phyloP scores from a whole-genome alignment of 2,329 filamentous ascomycete genomes.

The Trichophaea hybrida region DNA sequence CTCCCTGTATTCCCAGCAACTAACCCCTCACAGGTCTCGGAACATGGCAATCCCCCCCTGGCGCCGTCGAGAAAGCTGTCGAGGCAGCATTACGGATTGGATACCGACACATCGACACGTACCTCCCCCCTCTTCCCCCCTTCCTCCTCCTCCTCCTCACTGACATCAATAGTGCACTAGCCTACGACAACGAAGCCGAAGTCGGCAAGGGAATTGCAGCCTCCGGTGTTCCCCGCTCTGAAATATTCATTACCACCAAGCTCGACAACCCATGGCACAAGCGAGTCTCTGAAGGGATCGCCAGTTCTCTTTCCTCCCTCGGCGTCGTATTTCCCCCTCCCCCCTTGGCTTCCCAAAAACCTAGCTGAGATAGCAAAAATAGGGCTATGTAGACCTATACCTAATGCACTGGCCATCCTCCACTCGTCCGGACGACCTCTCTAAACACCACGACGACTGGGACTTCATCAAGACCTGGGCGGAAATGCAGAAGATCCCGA shows the following conservation, averaged over 20 bases:
- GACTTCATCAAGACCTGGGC: conserved; percentile 67
- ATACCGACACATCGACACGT: conserved; percentile 62
- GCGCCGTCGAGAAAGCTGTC: conserved; percentile 56
- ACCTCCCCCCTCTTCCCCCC: conserved; percentile 10
- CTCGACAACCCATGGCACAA: conserved; percentile 47
- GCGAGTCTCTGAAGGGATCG: conserved; percentile 39
- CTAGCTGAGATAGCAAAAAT: neutral
- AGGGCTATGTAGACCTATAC: conserved; percentile 54
- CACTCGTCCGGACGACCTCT: conserved; percentile 45
- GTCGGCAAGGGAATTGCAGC: conserved; percentile 51
- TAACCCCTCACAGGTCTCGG: conserved; percentile 40
- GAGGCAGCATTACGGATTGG: conserved; percentile 51
- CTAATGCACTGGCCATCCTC: conserved; percentile 60
- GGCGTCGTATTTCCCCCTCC: conserved; percentile 31
- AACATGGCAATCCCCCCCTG: conserved; percentile 62
- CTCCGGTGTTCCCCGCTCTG: conserved; percentile 47
- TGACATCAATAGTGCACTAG: conserved; percentile 40
- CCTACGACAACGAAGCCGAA: conserved; percentile 62
- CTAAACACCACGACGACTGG: conserved; percentile 62
- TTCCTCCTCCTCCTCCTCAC: neutral
- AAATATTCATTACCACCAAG: conserved; percentile 67
- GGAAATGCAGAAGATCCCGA: conserved; percentile 55
- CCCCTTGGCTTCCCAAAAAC: neutral
- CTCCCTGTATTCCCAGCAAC: neutral
- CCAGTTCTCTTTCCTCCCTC: conserved; percentile 45